phyloP scores from a whole-genome alignment of 2,329 filamentous ascomycete species.

The Penicillium sp. region DNA sequence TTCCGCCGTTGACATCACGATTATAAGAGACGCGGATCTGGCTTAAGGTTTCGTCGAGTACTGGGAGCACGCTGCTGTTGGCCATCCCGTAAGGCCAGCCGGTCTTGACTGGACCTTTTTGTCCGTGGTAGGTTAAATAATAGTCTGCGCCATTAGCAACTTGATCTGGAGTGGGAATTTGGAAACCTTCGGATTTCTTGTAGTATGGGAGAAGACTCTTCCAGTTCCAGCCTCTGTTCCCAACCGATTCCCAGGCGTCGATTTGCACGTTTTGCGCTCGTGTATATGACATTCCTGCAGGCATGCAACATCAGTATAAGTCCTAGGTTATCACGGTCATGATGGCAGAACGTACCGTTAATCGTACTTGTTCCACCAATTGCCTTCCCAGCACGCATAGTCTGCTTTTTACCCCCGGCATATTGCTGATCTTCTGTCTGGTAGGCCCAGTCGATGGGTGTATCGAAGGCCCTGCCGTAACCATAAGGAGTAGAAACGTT shows the following conservation, averaged over 20 bases:
- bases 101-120: slow-evolving; percentile 31
- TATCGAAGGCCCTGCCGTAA: slow-evolving; percentile 32
- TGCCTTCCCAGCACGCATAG: slow-evolving; percentile 44
- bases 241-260: slow-evolving; percentile 37
- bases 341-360: slow-evolving; percentile 33
- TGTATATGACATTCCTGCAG: slow-evolving; percentile 40
- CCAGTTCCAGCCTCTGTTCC: slow-evolving; percentile 38
- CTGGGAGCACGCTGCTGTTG: slow-evolving; percentile 25
- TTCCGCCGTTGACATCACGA: slow-evolving; percentile 46
- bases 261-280: slow-evolving; percentile 40
- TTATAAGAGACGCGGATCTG: slow-evolving; percentile 41
- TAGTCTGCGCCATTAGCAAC: slow-evolving; percentile 28
- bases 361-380: slow-evolving; percentile 47
- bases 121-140: slow-evolving; percentile 29
- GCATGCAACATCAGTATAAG: background rate
- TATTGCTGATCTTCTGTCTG: slow-evolving; percentile 44
- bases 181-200: slow-evolving; percentile 30
- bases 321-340: background rate
- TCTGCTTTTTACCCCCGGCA: slow-evolving; percentile 32
- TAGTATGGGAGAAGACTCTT: slow-evolving; percentile 32
- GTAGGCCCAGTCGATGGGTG: slow-evolving; percentile 46
- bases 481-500: slow-evolving; percentile 30
- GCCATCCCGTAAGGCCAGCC: slow-evolving; percentile 26
- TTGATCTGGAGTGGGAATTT: slow-evolving; percentile 26
- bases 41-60: slow-evolving; percentile 42